Percentiles rank a stretch among this genome's conserved stretches.
Conservation (phyloP, 2,329 filamentous ascomycete genomes). For the Ustilaginoidea virens region DNA sequence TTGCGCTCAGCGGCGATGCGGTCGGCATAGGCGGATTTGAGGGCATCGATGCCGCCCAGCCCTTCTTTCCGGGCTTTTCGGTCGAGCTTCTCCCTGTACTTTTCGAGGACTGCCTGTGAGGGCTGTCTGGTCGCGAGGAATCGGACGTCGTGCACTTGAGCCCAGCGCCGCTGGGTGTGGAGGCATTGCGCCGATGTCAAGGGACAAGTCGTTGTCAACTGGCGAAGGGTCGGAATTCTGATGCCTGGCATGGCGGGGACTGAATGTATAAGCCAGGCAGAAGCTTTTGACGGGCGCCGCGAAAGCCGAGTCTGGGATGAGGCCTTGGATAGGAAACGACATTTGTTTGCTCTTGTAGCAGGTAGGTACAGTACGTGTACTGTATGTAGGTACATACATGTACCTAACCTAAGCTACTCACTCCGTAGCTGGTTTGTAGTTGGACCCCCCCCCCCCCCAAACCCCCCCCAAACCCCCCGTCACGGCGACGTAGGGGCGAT, state of each 20-base stretch:
- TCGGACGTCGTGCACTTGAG: conserved; percentile 81
- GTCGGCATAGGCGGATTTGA: conserved; percentile 72
- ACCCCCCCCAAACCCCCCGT: too few relatives aligned
- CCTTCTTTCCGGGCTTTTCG: conserved; percentile 64
- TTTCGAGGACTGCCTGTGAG: conserved; percentile 56
- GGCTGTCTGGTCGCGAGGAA: conserved; percentile 69
- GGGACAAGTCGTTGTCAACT: conserved; percentile 21
- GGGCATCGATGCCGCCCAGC: conserved; percentile 51
- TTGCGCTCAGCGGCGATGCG: conserved; percentile 62
- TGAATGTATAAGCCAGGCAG: background rate
- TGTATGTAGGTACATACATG: too few relatives aligned
- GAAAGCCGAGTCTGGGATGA: too few relatives aligned
- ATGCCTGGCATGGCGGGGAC: conserved; percentile 29
- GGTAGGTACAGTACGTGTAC: too few relatives aligned
- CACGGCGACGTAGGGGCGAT: too few relatives aligned
- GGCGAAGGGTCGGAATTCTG: conserved; percentile 31
- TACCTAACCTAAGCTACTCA: too few relatives aligned
- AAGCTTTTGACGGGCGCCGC: too few relatives aligned
- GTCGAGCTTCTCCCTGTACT: conserved; percentile 75
- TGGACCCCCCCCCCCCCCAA: too few relatives aligned
- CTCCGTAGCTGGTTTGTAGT: too few relatives aligned
- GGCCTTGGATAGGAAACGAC: too few relatives aligned
- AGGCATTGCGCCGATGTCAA: conserved; percentile 16
- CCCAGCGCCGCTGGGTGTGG: conserved; percentile 61
- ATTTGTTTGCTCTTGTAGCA: too few relatives aligned